Conservation (phyloP, 371 early-diverging fungal species). For the Mortierella sp. region DNA sequence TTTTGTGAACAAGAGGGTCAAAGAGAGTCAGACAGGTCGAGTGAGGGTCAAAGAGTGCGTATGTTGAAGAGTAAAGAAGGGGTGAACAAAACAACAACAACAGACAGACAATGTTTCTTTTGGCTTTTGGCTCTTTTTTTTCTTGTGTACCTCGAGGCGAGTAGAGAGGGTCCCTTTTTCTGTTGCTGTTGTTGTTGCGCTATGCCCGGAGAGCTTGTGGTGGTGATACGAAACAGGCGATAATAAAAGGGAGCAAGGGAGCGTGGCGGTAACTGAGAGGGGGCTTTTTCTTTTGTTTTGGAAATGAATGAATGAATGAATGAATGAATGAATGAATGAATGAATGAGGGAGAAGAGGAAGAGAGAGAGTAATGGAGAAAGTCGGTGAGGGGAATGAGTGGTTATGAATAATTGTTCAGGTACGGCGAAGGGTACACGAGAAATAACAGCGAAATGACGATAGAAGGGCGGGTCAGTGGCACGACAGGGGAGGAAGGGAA, state of each 20-base stretch:
- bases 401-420: not conserved
- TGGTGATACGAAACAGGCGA: constrained; percentile 11
- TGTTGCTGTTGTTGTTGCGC: not conserved
- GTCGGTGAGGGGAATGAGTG: too few relatives aligned
- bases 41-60: constrained; percentile 1
- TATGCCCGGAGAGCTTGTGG: not conserved
- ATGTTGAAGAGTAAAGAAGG: not conserved
- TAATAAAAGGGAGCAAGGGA: not conserved
- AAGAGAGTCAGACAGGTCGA: not conserved
- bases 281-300: not conserved
- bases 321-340: not conserved
- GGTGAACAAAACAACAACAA: not conserved
- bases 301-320: not conserved
- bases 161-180: constrained; percentile 1
- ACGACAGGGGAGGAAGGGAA: not conserved
- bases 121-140: not conserved
- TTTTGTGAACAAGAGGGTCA: not conserved
- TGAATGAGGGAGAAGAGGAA: too few relatives aligned
- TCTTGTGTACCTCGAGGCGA: not conserved
- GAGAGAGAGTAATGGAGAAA: too few relatives aligned
- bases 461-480: not conserved
- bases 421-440: not conserved
- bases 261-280: not conserved
- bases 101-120: not conserved
- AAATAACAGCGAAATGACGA: not conserved